phyloP scores from a whole-genome alignment of 2,329 filamentous ascomycete genomes.

The Colletotrichum zoysiae region DNA sequence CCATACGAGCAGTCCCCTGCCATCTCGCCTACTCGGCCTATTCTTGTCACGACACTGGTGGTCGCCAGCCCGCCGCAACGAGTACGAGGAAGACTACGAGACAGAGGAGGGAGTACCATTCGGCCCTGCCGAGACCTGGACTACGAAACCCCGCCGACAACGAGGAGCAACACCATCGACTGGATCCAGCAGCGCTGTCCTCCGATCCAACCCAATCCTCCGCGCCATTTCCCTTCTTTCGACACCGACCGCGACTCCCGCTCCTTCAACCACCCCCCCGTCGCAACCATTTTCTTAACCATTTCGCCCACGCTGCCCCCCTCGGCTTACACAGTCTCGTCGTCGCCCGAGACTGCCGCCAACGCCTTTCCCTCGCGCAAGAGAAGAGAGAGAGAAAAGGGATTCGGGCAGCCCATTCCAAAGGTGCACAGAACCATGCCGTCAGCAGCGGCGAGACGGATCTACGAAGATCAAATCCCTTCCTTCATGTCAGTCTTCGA shows the following conservation, averaged over 20 bases:
- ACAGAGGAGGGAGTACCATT: conserved; percentile 10
- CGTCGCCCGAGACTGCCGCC: conserved; percentile 40
- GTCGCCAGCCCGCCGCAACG: conserved; percentile 28
- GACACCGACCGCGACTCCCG: conserved; percentile 14
- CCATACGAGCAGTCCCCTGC: conserved; percentile 30
- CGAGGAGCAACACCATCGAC: conserved; percentile 39
- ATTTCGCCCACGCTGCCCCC: conserved; percentile 32
- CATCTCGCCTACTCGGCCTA: conserved; percentile 5
- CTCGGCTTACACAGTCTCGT: conserved; percentile 36
- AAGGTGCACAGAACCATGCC: conserved; percentile 63
- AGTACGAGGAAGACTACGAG: conserved; percentile 35
- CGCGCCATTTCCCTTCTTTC: conserved; percentile 38
- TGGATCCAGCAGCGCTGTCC: conserved; percentile 69
- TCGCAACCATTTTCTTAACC: conserved; percentile 40
- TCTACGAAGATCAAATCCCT: conserved; percentile 79
- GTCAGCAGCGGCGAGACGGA: conserved; percentile 70
- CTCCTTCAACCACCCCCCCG: conserved; percentile 33
- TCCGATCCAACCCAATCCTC: conserved; percentile 44
- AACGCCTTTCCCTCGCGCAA: conserved; percentile 40
- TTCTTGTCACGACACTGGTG: conserved; percentile 34
- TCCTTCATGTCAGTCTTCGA: conserved; percentile 83
- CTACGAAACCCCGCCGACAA: conserved; percentile 30
- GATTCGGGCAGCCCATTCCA: conserved; percentile 36
- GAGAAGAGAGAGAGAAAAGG: conserved; percentile 42
- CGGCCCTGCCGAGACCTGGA: conserved; percentile 28